Evolutionary conservation across 768 basidiomycete genomes (phyloP), one percentile per base, ranked within the genome.

Genomic region (Clathrus columnatus): DNA sequence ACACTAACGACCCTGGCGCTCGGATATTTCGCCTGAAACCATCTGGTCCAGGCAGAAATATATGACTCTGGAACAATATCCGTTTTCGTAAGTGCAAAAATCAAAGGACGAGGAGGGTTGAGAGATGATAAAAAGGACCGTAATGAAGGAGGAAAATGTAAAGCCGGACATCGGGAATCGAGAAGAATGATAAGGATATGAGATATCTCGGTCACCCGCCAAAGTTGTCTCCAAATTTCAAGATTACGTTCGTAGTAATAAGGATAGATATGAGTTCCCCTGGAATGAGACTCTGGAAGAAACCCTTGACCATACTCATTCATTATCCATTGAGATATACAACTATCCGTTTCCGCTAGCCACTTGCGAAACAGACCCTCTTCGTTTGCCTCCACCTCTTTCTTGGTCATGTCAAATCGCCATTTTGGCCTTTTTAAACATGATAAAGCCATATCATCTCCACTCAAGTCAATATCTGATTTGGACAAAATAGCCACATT

Each of bases 221-320:
- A 97, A 82, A 97, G 71, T 71, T 97, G 95, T 59, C 94, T 72
- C 93, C 93, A 97, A 14, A 96, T 92, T 65, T 96, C 89, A 45
- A 96, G 63, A 67, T 97, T 96, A 42, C 88, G 78, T 69, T 96
- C 93, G 67, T 83, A 96, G 68, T 85, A 84, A 0, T n/a, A n/a
- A n/a, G n/a, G n/a, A n/a, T n/a, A n/a, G n/a, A n/a, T n/a, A 86
- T 84, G 1, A 86, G 82, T 3, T 88, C n/a, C n/a, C n/a, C n/a
- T n/a, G n/a, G n/a, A n/a, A n/a, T n/a, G n/a, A n/a, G n/a, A n/a
- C n/a, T n/a, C n/a, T n/a, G n/a, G n/a, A n/a, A n/a, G n/a, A n/a
- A n/a, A n/a, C n/a, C n/a, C n/a, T n/a, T n/a, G n/a, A n/a, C n/a
- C n/a, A n/a, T n/a, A n/a, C n/a, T 50, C 54, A 2, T 42, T 50